phyloP scores from a whole-genome alignment of 2,329 filamentous ascomycete species.

The Rhynchosporium agropyri region DNA sequence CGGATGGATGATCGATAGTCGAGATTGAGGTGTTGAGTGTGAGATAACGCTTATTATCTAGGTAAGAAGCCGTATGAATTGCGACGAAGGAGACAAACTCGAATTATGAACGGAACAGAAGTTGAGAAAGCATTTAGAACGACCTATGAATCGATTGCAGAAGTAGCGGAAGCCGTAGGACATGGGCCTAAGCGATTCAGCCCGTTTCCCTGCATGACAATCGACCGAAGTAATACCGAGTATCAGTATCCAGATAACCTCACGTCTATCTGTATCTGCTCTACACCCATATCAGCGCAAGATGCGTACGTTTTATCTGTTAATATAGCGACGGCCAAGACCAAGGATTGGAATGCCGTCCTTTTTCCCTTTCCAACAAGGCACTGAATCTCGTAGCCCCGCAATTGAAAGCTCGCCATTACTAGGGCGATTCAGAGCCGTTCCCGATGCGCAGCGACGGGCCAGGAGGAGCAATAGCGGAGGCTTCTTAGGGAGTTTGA shows the following conservation, averaged over 20 bases:
- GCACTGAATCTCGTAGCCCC: slow-evolving; percentile 58
- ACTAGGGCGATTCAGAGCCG: slow-evolving; percentile 66
- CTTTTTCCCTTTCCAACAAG: slow-evolving; percentile 70
- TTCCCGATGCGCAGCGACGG: slow-evolving; percentile 50
- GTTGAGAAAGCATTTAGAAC: too few species aligned
- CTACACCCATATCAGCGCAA: neutral
- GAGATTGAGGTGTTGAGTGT: too few species aligned
- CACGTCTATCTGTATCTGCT: neutral
- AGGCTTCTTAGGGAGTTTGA: slow-evolving; percentile 28
- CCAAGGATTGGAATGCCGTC: slow-evolving; percentile 54
- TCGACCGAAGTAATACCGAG: slow-evolving; percentile 4
- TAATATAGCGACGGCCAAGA: slow-evolving; percentile 7
- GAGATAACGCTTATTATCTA: too few species aligned
- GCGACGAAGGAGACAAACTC: too few species aligned
- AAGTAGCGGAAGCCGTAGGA: neutral
- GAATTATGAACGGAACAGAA: too few species aligned
- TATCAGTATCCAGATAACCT: slow-evolving; percentile 1
- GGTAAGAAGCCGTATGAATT: too few species aligned
- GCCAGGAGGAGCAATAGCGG: slow-evolving; percentile 31
- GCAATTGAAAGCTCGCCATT: slow-evolving; percentile 59
- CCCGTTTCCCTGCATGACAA: neutral
- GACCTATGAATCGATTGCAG: too few species aligned
- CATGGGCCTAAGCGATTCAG: neutral
- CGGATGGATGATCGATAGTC: too few species aligned
- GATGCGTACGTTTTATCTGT: slow-evolving; percentile 3